Conservation (phyloP, 495 filamentous ascomycete species). For the Annulohypoxylon bovei region DNA sequence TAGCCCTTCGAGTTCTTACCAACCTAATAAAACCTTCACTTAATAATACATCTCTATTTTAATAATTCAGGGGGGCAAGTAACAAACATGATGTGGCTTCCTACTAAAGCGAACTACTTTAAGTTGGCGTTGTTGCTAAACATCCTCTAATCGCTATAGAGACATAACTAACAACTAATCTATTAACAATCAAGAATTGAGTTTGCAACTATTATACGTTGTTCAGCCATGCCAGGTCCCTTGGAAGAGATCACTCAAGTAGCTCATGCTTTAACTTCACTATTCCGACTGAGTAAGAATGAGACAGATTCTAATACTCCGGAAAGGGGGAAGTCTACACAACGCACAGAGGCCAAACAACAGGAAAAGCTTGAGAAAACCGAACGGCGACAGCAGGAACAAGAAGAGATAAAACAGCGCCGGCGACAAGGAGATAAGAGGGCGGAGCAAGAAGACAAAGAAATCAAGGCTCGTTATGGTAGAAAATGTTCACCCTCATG, state of each 20-base stretch:
- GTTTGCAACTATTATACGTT: neutral
- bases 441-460: constrained; percentile 50
- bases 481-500: constrained; percentile 44
- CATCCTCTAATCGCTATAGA: neutral
- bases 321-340: constrained; percentile 21
- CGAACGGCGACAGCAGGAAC: constrained; percentile 48
- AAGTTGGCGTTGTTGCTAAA: neutral
- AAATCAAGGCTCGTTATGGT: constrained; percentile 64
- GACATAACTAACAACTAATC: neutral
- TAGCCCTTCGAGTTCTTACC: too few relatives aligned
- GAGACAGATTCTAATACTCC: neutral
- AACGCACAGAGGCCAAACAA: constrained; percentile 20
- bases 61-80: neutral
- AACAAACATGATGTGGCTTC: neutral
- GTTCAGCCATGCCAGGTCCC: constrained; percentile 8
- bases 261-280: neutral
- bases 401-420: constrained; percentile 55
- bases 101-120: neutral
- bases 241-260: neutral
- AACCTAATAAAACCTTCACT: too few relatives aligned
- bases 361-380: constrained; percentile 47
- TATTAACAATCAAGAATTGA: neutral
- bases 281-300: constrained; percentile 10
- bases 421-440: constrained; percentile 46
- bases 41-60: too few relatives aligned